Percentiles rank a stretch among this genome's conserved stretches.
phyloP scores from a whole-genome alignment of 305 asterid species.

The Fraxinus xanthoxyloides region DNA sequence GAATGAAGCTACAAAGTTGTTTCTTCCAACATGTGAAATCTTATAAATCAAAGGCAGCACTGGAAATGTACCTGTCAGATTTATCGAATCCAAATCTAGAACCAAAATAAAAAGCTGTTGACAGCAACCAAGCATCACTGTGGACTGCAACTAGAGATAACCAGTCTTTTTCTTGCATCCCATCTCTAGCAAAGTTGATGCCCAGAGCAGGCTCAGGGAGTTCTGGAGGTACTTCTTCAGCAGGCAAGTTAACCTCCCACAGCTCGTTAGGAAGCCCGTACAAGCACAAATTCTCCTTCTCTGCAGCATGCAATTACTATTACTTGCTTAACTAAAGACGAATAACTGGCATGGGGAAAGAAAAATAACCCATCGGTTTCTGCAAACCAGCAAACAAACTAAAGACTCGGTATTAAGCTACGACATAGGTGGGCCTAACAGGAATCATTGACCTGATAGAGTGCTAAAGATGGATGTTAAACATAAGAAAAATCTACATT shows the following conservation, averaged over 20 bases:
- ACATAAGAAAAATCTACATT: neutral
- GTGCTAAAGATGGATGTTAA: neutral
- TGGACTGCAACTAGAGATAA: slow-evolving; percentile 57
- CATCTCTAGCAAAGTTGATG: slow-evolving; percentile 53
- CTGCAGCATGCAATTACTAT: slow-evolving; percentile 18
- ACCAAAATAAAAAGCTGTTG: slow-evolving; percentile 51
- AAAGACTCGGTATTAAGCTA: neutral
- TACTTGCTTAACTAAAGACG: neutral
- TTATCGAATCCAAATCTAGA: slow-evolving; percentile 48
- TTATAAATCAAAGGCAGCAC: neutral
- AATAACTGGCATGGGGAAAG: neutral
- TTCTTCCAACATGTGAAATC: neutral
- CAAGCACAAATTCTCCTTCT: slow-evolving; percentile 49
- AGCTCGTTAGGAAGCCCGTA: slow-evolving; percentile 44
- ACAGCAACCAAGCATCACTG: slow-evolving; percentile 53
- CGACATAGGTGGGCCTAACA: neutral
- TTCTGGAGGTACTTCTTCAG: slow-evolving; percentile 49
- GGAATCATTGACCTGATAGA: neutral
- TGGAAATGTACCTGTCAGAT: slow-evolving; percentile 37
- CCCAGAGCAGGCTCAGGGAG: slow-evolving; percentile 52
- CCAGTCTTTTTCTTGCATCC: slow-evolving; percentile 60
- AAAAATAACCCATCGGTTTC: neutral
- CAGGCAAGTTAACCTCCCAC: slow-evolving; percentile 49
- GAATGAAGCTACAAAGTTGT: neutral
- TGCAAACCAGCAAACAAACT: neutral